Evolutionary conservation across 495 filamentous ascomycete species (phyloP), one percentile per base, ranked within the genome.

Genomic region (Trichocladium uniseriatum): DNA sequence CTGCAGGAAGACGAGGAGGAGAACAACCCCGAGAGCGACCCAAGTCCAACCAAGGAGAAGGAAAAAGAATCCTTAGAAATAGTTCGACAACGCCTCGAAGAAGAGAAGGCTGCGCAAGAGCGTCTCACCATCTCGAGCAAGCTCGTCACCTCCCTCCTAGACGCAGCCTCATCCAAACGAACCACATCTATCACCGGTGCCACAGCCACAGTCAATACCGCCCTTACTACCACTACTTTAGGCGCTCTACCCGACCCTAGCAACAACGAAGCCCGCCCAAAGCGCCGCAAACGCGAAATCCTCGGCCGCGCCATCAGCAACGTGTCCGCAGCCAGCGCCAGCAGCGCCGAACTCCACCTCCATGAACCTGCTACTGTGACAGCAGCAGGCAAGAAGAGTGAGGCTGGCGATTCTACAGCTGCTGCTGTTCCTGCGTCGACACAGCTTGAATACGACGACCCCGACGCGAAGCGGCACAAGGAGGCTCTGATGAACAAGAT

Each of bases 261-360:
- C 44, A 20, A 27, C 37, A 15, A 5, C 32, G 6, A n/a, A 10
- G 38, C 24, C 18, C 19, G 19, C 6, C 36, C 18, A 2, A 48
- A 50, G 15, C 52, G 42, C 21, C 62, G 71, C 6, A 67, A 69
- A 27, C 68, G 68, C 5, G 57, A 71, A 36, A 72, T 78, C 20
- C 48, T 79, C 2, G 75, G 74, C 21, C 66, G 76, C 31, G 75
- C 69, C 0, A 54, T 69, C 10, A 78, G 74, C 52, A 79, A 77
- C 51, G 65, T 68, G 0, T 78, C 74, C 1, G 63, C 68, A 0
- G 62, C 57, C 0, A 70, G 69, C 40, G 60, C 51, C 38, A 29
- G 22, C 27, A 52, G 32, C 19, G 51, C 45, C 32, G 51, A 32
- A 32, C 31, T 10, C 31, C 31, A 32, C 31, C 31, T 11, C 5